Conservation (phyloP, 805 yeast species). For the Tetrapisispora fleetii region DNA sequence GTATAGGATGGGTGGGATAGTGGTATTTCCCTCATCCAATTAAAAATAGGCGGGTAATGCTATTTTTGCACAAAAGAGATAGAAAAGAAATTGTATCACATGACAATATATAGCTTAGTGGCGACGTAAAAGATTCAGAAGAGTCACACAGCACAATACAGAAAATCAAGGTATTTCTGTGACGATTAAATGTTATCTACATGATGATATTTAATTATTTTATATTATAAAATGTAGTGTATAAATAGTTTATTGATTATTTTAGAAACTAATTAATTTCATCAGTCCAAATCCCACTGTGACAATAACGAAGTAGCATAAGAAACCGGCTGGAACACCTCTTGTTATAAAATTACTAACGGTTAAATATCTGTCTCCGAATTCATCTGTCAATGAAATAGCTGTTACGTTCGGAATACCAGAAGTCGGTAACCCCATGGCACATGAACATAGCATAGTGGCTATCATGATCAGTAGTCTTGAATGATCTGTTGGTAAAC, state of each 20-base stretch:
- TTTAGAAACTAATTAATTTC: slow-evolving; percentile 44
- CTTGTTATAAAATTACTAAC: slow-evolving; percentile 79
- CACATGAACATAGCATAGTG: slow-evolving; percentile 73
- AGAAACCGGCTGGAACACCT: slow-evolving; percentile 80
- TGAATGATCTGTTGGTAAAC: slow-evolving; percentile 71
- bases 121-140: too few relatives aligned
- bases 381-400: slow-evolving; percentile 84
- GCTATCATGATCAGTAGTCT: slow-evolving; percentile 60
- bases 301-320: slow-evolving; percentile 62
- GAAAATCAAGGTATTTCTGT: too few relatives aligned
- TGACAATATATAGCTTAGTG: too few relatives aligned
- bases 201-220: too few relatives aligned
- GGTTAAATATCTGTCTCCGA: slow-evolving; percentile 82
- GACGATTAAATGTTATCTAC: too few relatives aligned
- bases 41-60: too few relatives aligned
- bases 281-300: slow-evolving; percentile 73
- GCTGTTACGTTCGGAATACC: slow-evolving; percentile 98
- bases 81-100: too few relatives aligned
- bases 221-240: too few relatives aligned
- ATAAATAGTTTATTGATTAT: background rate
- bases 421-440: slow-evolving; percentile 96
- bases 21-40: too few relatives aligned
- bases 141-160: too few relatives aligned
- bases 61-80: too few relatives aligned
- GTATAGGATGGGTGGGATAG: too few relatives aligned